Conservation (phyloP, 2,329 filamentous ascomycete species). For the Pseudogymnoascus sp. region DNA sequence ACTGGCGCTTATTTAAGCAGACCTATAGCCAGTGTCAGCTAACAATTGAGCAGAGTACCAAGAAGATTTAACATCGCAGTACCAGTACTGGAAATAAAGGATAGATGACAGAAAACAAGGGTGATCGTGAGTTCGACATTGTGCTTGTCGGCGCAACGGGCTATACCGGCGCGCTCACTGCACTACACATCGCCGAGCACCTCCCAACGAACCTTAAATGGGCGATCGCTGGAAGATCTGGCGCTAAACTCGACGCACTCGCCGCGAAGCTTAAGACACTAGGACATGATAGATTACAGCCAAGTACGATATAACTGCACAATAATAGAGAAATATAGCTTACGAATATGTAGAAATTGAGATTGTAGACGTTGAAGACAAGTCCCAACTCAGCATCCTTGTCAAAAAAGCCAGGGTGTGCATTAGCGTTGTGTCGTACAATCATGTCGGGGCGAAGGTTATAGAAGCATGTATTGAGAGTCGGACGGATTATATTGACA, state of each 20-base stretch:
- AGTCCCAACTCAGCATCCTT: slow-evolving; percentile 39
- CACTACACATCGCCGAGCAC: slow-evolving; percentile 64
- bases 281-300: slow-evolving; percentile 62
- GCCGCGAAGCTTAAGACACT: slow-evolving; percentile 58
- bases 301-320: slow-evolving; percentile 44
- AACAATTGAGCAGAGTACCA: neutral
- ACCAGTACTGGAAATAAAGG: neutral
- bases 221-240: slow-evolving; percentile 78
- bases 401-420: slow-evolving; percentile 50
- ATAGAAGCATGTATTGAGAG: slow-evolving; percentile 21
- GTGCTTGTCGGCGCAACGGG: slow-evolving; percentile 65
- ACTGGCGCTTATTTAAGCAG: neutral
- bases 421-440: slow-evolving; percentile 31
- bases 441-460: slow-evolving; percentile 16
- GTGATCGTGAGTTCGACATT: slow-evolving; percentile 48
- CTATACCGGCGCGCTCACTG: slow-evolving; percentile 73
- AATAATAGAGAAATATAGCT: neutral
- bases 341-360: slow-evolving; percentile 40
- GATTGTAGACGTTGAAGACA: slow-evolving; percentile 40
- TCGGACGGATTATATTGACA: slow-evolving; percentile 21
- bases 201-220: slow-evolving; percentile 75
- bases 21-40: neutral
- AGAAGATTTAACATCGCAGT: neutral
- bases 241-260: slow-evolving; percentile 63
- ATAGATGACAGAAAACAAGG: neutral